Evolutionary conservation across 2,329 filamentous ascomycete genomes (phyloP), one percentile per base, ranked within the genome.

Genomic region (Colletotrichum sp.): DNA sequence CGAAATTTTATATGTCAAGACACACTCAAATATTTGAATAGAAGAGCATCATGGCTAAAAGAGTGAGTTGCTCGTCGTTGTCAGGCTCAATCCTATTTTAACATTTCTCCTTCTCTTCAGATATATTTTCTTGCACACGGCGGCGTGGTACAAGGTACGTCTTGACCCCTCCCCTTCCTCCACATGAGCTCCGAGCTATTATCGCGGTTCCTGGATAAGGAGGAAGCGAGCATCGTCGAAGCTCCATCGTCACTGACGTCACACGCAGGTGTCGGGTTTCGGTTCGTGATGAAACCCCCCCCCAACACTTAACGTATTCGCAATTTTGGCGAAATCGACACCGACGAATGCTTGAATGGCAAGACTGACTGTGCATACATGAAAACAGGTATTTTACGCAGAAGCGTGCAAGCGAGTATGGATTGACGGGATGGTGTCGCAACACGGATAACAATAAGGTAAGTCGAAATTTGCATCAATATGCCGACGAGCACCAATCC

Each of bases 121-220:
- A 84, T 93, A 36, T 91, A 91, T 79, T 94, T 93, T 81, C 84
- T 90, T 18, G 93, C 92, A 74, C 92, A 94, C 79, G 93, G 93
- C 70, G 88, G 88, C 16, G 78, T 79, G 52, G 94, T 95, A 15
- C 93, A 95, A 89, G 93, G 93, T 93, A 85, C 77, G 85, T 65
- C 65, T 82, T 87, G 48, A 88, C 90, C 77, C 89, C 87, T 81
- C 90, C 43, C n/a, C n/a, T 21, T 21, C 88, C 80, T 85, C 88
- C 84, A 87, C 81, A 61, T 36, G 28, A 77, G 58, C 72, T 63
- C 32, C 28, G 57, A 75, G 74, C 74, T 76, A 43, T 63, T 64
- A 71, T 74, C 60, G 64, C 30, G n/a, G n/a, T 48, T 58, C 26
- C 52, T 67, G 57, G 64, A 68, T 64, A 75, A 73, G 69, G 69